These are phyloP conservation scores for Sugiyamaella sp. DNA, from an alignment of 1,139 yeast genomes.

Conservation along the genomic window DNA sequence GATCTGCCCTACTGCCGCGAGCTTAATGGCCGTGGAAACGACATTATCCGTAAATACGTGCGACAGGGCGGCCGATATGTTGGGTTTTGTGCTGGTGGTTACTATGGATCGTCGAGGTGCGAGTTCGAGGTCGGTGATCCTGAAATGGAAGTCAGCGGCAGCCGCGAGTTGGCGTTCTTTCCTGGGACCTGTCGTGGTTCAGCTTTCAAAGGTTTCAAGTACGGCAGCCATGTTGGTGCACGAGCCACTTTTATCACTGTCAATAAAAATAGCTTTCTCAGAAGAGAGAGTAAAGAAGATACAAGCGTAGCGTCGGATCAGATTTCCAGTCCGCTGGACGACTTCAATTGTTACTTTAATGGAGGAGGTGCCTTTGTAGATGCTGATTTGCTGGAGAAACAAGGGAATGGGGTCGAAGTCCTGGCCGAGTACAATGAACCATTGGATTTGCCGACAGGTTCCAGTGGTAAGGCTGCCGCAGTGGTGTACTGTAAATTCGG, in stretches of 20 bases:
- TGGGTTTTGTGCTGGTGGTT: constrained; percentile 98
- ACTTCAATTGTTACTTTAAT: constrained; percentile 60
- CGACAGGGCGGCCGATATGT: constrained; percentile 76
- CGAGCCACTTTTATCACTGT: constrained; percentile 56
- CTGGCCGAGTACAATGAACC: constrained; percentile 64
- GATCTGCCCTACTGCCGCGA: constrained; percentile 80
- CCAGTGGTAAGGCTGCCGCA: constrained; percentile 54
- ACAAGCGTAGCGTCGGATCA: constrained; percentile 10
- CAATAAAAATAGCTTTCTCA: constrained; percentile 27
- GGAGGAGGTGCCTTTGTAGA: constrained; percentile 90
- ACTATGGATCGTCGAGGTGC: constrained; percentile 71
- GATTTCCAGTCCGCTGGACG: constrained; percentile 22
- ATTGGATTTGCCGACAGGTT: constrained; percentile 45
- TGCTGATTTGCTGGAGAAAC: constrained; percentile 54
- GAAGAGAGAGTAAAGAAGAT: constrained; percentile 31
- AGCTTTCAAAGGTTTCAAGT: constrained; percentile 77
- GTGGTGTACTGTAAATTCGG: constrained; percentile 70
- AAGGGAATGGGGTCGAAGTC: constrained; percentile 58
- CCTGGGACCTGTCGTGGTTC: constrained; percentile 86
- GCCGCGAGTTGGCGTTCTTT: constrained; percentile 76
- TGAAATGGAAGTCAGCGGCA: constrained; percentile 76
- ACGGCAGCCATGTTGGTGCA: constrained; percentile 77
- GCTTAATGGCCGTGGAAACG: constrained; percentile 71
- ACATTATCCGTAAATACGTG: constrained; percentile 63
- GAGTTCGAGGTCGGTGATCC: constrained; percentile 83